A percentile compares a stretch with the other conserved stretches of the same genome.
Conservation (phyloP, 768 basidiomycete genomes). For the Pholiota conissans region DNA sequence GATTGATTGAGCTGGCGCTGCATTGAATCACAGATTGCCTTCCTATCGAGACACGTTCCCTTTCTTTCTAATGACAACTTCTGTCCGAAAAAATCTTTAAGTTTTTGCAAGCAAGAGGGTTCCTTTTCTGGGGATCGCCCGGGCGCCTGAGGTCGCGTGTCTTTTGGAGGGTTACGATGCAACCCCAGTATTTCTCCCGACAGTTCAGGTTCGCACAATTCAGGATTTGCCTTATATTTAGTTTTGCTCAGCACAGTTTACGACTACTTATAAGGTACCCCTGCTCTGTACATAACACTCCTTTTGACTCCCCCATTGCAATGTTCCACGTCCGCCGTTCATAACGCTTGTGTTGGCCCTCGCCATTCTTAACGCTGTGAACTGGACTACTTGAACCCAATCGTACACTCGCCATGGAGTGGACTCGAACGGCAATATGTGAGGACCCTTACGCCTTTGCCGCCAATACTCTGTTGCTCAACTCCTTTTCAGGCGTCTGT, state of each 20-base stretch:
- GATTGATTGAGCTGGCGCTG: not conserved
- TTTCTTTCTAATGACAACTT: not conserved
- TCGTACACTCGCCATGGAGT: not conserved
- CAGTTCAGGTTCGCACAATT: not conserved
- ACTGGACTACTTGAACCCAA: not conserved
- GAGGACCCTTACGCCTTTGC: not conserved
- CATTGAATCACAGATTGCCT: not conserved
- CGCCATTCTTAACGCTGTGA: not conserved
- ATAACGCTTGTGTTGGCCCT: not conserved
- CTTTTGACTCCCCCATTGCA: not conserved
- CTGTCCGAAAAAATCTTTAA: not conserved
- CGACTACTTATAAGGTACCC: not conserved
- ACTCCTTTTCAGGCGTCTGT: not conserved
- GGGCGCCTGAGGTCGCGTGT: not conserved
- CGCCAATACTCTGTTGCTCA: not conserved
- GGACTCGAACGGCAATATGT: slow-evolving; percentile 8
- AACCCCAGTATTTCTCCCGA: not conserved
- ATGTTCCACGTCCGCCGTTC: not conserved
- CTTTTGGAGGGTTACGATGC: not conserved
- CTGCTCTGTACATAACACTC: not conserved
- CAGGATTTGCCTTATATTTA: not conserved
- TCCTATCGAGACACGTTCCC: not conserved
- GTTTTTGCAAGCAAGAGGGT: too few relatives aligned
- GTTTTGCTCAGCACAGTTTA: not conserved
- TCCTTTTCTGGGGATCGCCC: not conserved